Evolutionary conservation across 768 basidiomycete species (phyloP), one percentile per base, ranked within the genome.

Genomic region (Tremella yokohamensis): DNA sequence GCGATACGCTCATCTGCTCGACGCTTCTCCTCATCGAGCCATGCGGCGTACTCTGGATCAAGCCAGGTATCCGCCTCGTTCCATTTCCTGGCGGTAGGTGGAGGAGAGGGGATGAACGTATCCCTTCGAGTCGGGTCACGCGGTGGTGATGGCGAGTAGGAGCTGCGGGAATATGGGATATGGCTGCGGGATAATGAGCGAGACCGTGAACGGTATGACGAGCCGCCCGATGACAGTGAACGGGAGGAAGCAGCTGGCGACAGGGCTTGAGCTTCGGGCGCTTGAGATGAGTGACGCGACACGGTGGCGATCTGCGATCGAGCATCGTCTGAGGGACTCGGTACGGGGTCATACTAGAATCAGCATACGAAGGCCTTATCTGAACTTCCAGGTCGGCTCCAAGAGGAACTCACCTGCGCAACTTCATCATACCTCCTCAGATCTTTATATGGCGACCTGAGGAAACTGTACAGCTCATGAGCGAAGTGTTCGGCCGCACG

Each of bases 401-500:
- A 47, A 20, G 13, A 16, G 11, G 19, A 6, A 66, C 73, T 62
- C 65, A 88, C 91, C 83, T 96, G 91, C 13, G 84, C 88, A 4
- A 84, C 81, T 13, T 81, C 81, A 73, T 97, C 92, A 70, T 93
- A 97, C 11, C 83, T 80, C 52, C 84, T 82, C 20, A 96, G 81
- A 75, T 92, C 90, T 66, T 84, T 84, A 75, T 84, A 94, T 1
- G 92, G 92, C 8, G 90, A 93, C 51, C 92, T 83, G 18, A 94
- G 81, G 73, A 88, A 97, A 40, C 83, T 84, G 73, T 94, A 96
- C 39, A 96, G 82, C 77, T 97, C 92, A 77, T 97, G 92, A 8
- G 87, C 89, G 78, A 96, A 93, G 76, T 96, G 92, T 72, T 97
- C 92, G 11, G 92, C 88, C 65, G 89, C 88, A 22, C 80, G 76